Percentiles rank a stretch among this genome's conserved stretches.
Evolutionary conservation across 2,329 filamentous ascomycete species (phyloP).

Genomic region (Sporothrix inflata): DNA sequence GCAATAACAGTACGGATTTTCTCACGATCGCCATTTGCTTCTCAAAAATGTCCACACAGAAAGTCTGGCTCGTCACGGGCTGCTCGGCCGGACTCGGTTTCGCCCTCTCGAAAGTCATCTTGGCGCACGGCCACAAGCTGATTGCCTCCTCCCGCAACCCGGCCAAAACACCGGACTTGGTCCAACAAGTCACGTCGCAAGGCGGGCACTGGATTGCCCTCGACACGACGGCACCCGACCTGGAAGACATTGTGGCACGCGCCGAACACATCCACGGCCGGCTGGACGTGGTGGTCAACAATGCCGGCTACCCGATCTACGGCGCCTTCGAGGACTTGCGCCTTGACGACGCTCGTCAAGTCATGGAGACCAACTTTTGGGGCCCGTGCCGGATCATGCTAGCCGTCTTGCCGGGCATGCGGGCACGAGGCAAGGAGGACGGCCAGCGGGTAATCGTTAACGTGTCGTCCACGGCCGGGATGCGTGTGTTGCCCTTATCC

Average conservation of each 20-base stretch:
- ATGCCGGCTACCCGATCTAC: neutral
- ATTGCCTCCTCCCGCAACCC: neutral
- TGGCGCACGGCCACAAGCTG: neutral
- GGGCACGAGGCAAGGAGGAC: neutral
- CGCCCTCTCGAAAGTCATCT: neutral
- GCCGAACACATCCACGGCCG: neutral
- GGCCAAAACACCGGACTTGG: neutral
- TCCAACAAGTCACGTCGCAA: neutral
- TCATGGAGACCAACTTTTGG: neutral
- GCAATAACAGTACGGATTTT: no score
- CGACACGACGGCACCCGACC: neutral
- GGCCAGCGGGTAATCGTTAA: neutral
- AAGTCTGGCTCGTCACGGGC: neutral
- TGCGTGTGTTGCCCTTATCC: neutral
- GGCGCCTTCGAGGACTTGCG: neutral
- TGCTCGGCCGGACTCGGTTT: neutral
- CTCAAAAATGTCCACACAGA: neutral
- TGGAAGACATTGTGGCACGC: neutral
- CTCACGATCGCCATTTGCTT: no score
- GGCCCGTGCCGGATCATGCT: neutral
- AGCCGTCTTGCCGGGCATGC: neutral
- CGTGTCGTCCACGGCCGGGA: neutral
- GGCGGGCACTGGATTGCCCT: neutral
- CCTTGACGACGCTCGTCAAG: neutral
- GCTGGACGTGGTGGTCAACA: neutral